Evolutionary conservation across 768 basidiomycete species (phyloP).

Genomic region (Asterophora lycoperdoides): DNA sequence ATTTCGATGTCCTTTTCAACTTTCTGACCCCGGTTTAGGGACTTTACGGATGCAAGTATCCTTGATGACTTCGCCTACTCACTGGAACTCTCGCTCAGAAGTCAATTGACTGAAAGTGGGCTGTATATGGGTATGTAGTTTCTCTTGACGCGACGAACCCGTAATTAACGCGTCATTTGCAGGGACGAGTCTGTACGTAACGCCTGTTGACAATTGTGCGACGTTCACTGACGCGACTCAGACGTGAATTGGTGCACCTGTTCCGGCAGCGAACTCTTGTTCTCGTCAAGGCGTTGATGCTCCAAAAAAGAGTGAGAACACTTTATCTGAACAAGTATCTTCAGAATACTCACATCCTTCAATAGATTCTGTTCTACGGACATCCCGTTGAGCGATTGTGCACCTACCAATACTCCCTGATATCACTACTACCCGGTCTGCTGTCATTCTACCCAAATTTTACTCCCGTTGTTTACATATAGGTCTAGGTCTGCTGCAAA

Average conservation of each 20-base stretch:
- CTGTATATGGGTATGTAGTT: conserved; percentile 83
- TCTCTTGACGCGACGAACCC: background rate
- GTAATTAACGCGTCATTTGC: background rate
- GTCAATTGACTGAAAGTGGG: conserved; percentile 86
- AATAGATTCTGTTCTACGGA: conserved; percentile 92
- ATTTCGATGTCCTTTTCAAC: background rate
- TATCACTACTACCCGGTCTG: conserved; percentile 86
- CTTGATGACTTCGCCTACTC: conserved; percentile 83
- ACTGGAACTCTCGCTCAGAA: conserved; percentile 68
- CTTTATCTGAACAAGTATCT: background rate
- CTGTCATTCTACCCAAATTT: background rate
- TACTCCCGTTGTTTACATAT: background rate
- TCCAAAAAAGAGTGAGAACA: conserved; percentile 75
- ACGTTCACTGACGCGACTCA: conserved; percentile 25
- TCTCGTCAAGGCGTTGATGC: conserved; percentile 91
- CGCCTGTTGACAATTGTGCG: background rate
- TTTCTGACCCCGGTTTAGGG: conserved; percentile 37
- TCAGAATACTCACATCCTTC: conserved; percentile 1
- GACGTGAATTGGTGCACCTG: conserved; percentile 88
- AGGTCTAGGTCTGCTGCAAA: conserved; percentile 71
- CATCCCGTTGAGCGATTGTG: conserved; percentile 95
- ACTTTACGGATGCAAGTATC: conserved; percentile 84
- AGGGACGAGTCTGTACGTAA: conserved; percentile 68
- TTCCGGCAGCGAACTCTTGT: conserved; percentile 90
- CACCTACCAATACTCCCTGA: conserved; percentile 96